Percentiles rank a stretch among this genome's conserved stretches.
Conservation (phyloP, 129 eudicot genomes). For the Ambrosia artemisiifolia region DNA sequence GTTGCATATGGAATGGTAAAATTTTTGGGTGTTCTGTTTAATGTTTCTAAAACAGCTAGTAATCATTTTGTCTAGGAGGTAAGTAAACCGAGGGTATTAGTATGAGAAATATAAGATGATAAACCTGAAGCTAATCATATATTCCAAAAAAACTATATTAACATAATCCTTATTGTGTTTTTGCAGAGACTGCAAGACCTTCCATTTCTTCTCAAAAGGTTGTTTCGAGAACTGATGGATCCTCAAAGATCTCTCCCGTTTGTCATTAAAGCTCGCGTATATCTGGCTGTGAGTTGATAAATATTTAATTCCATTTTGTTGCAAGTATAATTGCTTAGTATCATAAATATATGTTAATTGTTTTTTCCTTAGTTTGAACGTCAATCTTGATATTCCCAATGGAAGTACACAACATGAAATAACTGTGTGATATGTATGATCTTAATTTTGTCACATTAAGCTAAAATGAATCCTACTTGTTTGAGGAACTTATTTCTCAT, state of each 20-base stretch:
- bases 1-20: neutral
- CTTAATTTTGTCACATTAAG: neutral
- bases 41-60: neutral
- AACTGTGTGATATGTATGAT: neutral
- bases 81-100: neutral
- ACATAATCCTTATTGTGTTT: neutral
- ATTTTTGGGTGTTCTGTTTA: neutral
- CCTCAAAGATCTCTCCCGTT: conserved; percentile 93
- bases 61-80: neutral
- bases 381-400: neutral
- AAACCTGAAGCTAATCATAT: neutral
- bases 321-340: neutral
- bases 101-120: neutral
- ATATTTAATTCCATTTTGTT: neutral
- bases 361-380: neutral
- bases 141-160: neutral
- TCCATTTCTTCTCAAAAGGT: conserved; percentile 83
- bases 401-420: neutral
- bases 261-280: conserved; percentile 84
- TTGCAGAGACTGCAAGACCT: conserved; percentile 90
- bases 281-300: conserved; percentile 76
- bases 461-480: neutral
- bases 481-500: neutral
- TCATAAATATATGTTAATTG: neutral
- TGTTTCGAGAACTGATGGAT: conserved; percentile 73